Evolutionary conservation across 2,329 filamentous ascomycete species (phyloP).

Genomic region (Samsoniella hepiali): DNA sequence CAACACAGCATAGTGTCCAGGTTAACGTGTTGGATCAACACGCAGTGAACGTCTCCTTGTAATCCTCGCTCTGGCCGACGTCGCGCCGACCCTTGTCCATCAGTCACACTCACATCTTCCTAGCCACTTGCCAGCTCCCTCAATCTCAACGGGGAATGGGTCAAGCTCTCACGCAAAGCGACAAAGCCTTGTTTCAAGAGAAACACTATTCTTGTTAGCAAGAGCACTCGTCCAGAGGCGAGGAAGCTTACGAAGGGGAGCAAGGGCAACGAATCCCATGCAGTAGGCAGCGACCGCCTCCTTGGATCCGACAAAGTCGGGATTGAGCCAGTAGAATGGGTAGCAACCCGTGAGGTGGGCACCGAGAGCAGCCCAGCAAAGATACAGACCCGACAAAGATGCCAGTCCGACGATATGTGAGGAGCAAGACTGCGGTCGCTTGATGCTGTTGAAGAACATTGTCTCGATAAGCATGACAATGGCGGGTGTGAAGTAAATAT

Average conservation of each 20-base stretch:
- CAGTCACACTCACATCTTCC: background rate
- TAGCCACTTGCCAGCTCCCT: background rate
- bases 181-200: constrained; percentile 48
- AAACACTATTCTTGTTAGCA: constrained; percentile 37
- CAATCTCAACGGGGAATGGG: constrained; percentile 9
- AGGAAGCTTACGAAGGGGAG: constrained; percentile 43
- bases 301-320: constrained; percentile 39
- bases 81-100: background rate
- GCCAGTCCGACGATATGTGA: constrained; percentile 42
- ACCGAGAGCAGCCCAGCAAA: constrained; percentile 49
- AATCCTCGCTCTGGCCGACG: background rate
- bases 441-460: constrained; percentile 51
- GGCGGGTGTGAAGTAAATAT: constrained; percentile 43
- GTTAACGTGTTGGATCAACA: too few relatives aligned
- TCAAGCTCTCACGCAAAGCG: constrained; percentile 45
- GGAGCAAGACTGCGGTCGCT: constrained; percentile 36
- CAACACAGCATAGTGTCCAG: background rate
- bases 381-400: constrained; percentile 41
- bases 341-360: constrained; percentile 43
- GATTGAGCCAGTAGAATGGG: constrained; percentile 52
- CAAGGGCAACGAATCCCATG: constrained; percentile 42
- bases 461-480: constrained; percentile 45
- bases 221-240: background rate
- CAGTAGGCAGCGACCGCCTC: constrained; percentile 44
- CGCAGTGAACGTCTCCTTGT: background rate